Evolutionary conservation across 2,329 filamentous ascomycete genomes (phyloP), one percentile per base, ranked within the genome.

Genomic region (Stenocarpella maydis): DNA sequence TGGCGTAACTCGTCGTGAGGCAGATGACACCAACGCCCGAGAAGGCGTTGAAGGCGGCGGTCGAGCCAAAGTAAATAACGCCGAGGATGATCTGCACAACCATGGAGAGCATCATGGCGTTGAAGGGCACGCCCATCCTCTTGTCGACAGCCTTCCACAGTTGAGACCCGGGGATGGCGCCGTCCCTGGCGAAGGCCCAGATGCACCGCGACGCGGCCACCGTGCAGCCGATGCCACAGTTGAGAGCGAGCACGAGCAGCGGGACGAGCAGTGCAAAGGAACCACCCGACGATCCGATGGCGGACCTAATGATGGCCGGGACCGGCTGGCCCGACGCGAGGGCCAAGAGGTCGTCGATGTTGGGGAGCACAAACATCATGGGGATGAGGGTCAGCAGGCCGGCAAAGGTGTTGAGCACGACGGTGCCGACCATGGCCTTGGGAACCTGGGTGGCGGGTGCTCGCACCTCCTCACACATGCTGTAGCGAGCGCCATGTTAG

Each of bases 381-480:
- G 90, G 90, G 68, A 93, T 85, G 73, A 93, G 82, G 81, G 92
- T 91, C 72, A 92, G 79, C 31, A 93, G 83, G 49, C 91, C 91
- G 71, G 86, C 87, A 72, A 91, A 75, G 61, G 86, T 88, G 83
- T 93, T 92, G 79, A 92, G 84, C 73, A 89, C 73, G 73, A 92
- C 85, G 72, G 90, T 91, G 65, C 82, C 82, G 54, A 92, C 89
- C 88, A 93, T 91, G 74, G 91, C 91, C 78, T 90, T 91, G 73
- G 91, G 90, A 9, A 92, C 90, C 77, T 92, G 91, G 2, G 84
- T 87, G 0, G 88, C 83, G 6, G 91, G 91, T 58, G 88, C 81
- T 76, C 86, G 83, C 15, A 92, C 90, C 78, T 93, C 91, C 79
- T 93, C 91, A 74, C 90, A 92, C 91, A 92, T 93, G 72, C 87